Evolutionary conservation across 768 basidiomycete genomes (phyloP).

Genomic region (Auricularia heimuer): DNA sequence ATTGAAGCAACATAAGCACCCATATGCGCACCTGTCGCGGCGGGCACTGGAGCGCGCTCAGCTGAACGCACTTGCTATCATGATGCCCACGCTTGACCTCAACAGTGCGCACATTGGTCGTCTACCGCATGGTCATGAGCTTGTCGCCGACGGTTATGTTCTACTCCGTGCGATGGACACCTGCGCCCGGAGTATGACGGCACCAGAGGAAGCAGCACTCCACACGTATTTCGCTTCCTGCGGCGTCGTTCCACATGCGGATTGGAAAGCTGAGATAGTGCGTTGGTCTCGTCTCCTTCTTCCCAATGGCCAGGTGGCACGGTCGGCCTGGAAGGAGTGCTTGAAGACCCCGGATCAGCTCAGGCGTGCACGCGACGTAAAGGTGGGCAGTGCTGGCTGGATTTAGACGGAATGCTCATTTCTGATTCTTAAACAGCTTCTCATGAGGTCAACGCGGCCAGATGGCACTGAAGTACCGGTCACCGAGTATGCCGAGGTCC

Average conservation of each 20-base stretch:
- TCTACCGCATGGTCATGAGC: background rate
- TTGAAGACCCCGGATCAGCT: conserved; percentile 11
- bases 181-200: background rate
- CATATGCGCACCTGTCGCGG: conserved; percentile 1
- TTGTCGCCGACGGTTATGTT: background rate
- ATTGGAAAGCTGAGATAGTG: background rate
- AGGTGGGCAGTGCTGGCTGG: conserved; percentile 15
- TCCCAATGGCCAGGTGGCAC: conserved; percentile 29
- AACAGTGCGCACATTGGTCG: background rate
- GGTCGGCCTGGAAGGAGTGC: conserved; percentile 24
- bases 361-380: conserved; percentile 23
- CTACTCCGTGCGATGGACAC: background rate
- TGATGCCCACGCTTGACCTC: background rate
- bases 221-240: background rate
- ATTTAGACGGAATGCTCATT: background rate
- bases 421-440: background rate
- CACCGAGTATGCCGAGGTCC: conserved; percentile 10
- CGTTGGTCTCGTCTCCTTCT: conserved; percentile 27
- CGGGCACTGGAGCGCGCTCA: background rate
- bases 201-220: background rate
- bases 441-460: background rate
- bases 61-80: conserved; percentile 1
- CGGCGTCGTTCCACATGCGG: background rate
- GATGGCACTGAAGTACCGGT: background rate
- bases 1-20: conserved; percentile 1